Base-by-base conservation (phyloP, 75 land plant genomes). In the Gnetum montanum region DNA sequence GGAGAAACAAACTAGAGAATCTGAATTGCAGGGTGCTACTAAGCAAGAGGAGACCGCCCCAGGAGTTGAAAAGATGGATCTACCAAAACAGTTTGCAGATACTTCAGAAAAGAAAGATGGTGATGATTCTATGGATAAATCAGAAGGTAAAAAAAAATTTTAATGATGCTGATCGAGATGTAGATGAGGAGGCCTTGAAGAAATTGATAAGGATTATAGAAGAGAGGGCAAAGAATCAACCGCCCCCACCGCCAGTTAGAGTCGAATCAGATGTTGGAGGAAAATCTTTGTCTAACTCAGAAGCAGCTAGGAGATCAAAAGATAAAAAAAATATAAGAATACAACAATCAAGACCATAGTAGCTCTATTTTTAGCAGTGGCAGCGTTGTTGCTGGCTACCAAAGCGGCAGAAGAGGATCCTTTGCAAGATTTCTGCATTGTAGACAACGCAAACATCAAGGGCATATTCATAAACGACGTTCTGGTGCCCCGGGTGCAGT, bases 131-230 rank as follows among this genome's bases (percentile, higher is more conserved):
- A 48, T 38, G 2, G 68, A 52, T 15, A n/a, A n/a, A n/a, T n/a
- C n/a, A n/a, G 81, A 84, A 31, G 67, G 59, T 40, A 46, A 38
- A 30, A 62, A 80, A 30, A 67, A 57, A 57, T 90, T 83, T 90
- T 35, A 83, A 69, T 65, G 88, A 90, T 62, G 91, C 82, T 50
- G 99, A 95, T 46, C 68, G 66, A 19, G 71, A 80, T 29, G 85
- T 75, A 26, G 99, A 95, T 46, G 72, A 47, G 31, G 80, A 78
- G 31, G 88, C 86, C 49, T 28, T 62, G 51, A 71, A 69, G 63
- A 90, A 86, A 60, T 76, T 95, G 46, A 71, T 58, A 48, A 67
- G 40, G 46, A 75, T 83, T 79, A 53, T 95, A 5, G 99, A 81
- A 50, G 99, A 95, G 60, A 83, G 99, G 78, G 71, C 29, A 53